Conservation (phyloP, 148 eudicot genomes). For the Rhododendron simsii region DNA sequence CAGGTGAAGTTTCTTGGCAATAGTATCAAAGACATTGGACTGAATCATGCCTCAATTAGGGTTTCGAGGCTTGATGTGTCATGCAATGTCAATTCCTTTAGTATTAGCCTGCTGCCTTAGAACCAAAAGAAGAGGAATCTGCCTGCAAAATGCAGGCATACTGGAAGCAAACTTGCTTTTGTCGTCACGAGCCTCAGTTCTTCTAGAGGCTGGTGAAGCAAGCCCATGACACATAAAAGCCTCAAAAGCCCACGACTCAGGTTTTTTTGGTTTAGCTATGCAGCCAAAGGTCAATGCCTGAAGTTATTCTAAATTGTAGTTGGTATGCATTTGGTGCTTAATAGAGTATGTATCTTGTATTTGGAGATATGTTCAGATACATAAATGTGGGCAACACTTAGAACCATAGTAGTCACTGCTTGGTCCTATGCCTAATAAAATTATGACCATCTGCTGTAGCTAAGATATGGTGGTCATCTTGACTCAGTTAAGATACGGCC, state of each 20-base stretch:
- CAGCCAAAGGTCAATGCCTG: conserved; percentile 8
- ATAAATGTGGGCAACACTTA: neutral
- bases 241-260: neutral
- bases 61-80: neutral
- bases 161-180: neutral
- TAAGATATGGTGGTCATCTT: neutral
- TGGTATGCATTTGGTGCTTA: neutral
- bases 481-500: neutral
- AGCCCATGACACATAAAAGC: no score
- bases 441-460: neutral
- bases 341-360: neutral
- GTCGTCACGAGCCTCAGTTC: neutral
- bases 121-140: neutral
- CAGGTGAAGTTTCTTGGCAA: neutral
- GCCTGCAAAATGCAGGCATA: neutral
- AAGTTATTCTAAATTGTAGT: conserved; percentile 12
- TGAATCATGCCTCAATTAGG: neutral
- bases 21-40: neutral
- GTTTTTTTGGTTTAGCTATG: neutral
- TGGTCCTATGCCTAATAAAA: neutral
- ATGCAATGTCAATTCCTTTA: neutral
- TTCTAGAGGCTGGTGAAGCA: neutral
- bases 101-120: neutral
- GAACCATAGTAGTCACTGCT: conserved; percentile 39
- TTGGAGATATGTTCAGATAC: neutral